Percentiles rank a stretch among this genome's conserved stretches.
Conservation (phyloP, 1,284 basidiomycete species). For the Pulveroboletus ridleyi region DNA sequence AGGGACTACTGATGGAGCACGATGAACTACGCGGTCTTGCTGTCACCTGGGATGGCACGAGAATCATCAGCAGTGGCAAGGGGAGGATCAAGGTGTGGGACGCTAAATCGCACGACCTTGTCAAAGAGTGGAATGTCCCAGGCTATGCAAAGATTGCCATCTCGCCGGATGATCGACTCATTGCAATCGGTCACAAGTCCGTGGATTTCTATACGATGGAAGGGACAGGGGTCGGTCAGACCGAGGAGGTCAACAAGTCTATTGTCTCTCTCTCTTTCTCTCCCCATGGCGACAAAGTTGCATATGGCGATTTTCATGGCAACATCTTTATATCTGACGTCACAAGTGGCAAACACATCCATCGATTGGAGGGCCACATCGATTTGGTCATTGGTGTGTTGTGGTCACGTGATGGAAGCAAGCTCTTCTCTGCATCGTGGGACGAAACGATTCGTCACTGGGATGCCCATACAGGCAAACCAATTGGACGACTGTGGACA, state of each 20-base stretch:
- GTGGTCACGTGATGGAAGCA: too few species aligned
- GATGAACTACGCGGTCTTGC: too few species aligned
- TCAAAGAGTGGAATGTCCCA: not conserved
- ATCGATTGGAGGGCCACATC: not conserved
- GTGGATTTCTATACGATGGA: not conserved
- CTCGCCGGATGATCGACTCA: not conserved
- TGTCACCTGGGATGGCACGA: too few species aligned
- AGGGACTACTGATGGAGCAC: too few species aligned
- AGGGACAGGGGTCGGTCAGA: not conserved
- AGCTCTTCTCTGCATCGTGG: not conserved
- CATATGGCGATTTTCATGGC: not conserved
- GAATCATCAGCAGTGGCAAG: too few species aligned
- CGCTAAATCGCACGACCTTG: not conserved
- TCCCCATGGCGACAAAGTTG: constrained; percentile 13
- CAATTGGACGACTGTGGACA: not conserved
- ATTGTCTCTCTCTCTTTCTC: constrained; percentile 13
- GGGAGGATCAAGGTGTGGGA: not conserved
- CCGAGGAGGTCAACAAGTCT: too few species aligned
- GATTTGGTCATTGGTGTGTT: not conserved
- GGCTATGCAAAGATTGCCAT: too few species aligned
- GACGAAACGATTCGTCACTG: constrained; percentile 20
- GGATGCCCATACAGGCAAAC: constrained; percentile 9
- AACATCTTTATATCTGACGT: too few species aligned
- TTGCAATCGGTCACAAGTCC: rapidly evolving
- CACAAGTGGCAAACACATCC: too few species aligned